These are phyloP conservation scores for Cunninghamia lanceolata DNA, from an alignment of 75 land plant species.

Conservation along the genomic window DNA sequence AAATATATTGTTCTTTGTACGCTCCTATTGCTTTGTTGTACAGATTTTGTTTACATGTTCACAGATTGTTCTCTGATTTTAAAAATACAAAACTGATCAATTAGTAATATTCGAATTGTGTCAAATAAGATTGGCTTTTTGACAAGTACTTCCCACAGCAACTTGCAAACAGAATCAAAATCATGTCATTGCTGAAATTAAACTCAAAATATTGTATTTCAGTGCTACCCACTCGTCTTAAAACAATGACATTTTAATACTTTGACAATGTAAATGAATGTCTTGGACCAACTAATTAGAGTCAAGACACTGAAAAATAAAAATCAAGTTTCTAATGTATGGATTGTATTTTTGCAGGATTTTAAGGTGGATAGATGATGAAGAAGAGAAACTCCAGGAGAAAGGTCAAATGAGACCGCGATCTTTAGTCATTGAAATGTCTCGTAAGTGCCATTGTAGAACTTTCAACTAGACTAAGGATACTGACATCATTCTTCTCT, in stretches of 20 bases:
- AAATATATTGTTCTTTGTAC: too few species aligned
- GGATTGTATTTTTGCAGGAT: constrained; percentile 37
- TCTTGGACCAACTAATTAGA: constrained; percentile 10
- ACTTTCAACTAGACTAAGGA: constrained; percentile 22
- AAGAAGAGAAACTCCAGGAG: constrained; percentile 43
- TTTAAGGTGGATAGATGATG: constrained; percentile 78
- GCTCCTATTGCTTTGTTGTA: too few species aligned
- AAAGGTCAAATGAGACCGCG: constrained; percentile 36
- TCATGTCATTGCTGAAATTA: not conserved
- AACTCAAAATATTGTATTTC: not conserved
- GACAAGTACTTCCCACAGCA: not conserved
- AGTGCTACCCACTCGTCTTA: not conserved
- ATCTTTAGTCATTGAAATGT: constrained; percentile 74
- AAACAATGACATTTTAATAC: too few species aligned
- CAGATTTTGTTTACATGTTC: too few species aligned
- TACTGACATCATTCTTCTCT: not conserved
- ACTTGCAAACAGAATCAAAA: not conserved
- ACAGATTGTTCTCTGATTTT: too few species aligned
- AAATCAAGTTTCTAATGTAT: not conserved
- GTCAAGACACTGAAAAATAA: not conserved
- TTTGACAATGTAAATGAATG: too few species aligned
- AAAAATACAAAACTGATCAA: too few species aligned
- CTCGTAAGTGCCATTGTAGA: constrained; percentile 58
- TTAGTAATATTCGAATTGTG: not conserved
- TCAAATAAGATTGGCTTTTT: not conserved